Base-by-base conservation (phyloP, 495 filamentous ascomycete species). In the Aspergillus sclerotiicarbonarius region DNA sequence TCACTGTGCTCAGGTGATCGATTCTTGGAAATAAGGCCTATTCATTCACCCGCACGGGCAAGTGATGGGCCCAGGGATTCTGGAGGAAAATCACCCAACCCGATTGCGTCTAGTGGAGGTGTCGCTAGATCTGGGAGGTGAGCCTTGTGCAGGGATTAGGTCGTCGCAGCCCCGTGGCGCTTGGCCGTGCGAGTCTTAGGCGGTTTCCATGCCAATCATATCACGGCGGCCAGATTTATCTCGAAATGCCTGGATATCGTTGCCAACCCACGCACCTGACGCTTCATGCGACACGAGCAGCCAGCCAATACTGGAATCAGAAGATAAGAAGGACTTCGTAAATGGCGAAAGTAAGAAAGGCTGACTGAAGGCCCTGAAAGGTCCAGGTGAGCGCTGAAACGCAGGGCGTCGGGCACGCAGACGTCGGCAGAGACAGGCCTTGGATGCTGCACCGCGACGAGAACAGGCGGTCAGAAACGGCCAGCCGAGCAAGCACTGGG, bases 71-170 rank as follows among this genome's bases (percentile, higher is more conserved):
- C 46, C 50, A n/a, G n/a, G 55, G 60, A 57, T 56, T 56, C 32
- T 47, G 21, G 46, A 50, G 49, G 53, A 20, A 53, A 58, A 59
- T 44, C 57, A 51, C 37, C 54, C 49, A 62, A 53, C 59, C 64
- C 58, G 65, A 65, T 63, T 53, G 43, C 62, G 62, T 68, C 61
- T 63, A 65, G 60, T 57, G 61, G 33, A 51, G 56, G 55, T 39
- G 47, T 52, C 48, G 44, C 21, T 51, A 54, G 64, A 65, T 60
- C 65, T 57, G 56, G 56, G 44, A 50, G 52, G 49, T 47, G 54
- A 60, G 59, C 48, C 57, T 54, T 49, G 62, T 62, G 67, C 71
- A 75, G 68, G 71, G 69, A 60, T 70, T 67, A 59, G 56, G 47
- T 45, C 50, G 68, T 57, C 58, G 62, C 66, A 67, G 64, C 66